A percentile compares a stretch with the other conserved stretches of the same genome.
These are phyloP conservation scores for Penicillium expansum DNA, from an alignment of 2,329 filamentous ascomycete species.

Conservation along the genomic window DNA sequence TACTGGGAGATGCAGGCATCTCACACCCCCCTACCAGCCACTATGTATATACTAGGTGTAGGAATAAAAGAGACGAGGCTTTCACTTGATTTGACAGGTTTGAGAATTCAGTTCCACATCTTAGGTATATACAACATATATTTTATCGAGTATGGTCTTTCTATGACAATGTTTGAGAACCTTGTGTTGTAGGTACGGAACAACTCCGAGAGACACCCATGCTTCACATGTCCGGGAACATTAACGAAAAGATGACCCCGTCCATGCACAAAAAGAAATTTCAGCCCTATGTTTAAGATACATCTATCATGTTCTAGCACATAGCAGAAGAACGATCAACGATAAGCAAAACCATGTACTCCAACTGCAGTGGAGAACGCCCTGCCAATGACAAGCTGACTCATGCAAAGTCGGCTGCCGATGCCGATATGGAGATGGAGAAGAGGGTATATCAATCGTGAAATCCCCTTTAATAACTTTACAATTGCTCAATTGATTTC, in stretches of 20 bases:
- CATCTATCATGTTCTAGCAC: background rate
- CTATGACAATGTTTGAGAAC: background rate
- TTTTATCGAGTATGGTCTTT: background rate
- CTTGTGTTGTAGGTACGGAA: background rate
- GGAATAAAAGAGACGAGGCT: background rate
- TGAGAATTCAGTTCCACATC: background rate
- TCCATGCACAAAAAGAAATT: background rate
- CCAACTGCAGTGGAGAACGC: conserved; percentile 13
- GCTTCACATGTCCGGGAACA: background rate
- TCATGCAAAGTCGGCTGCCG: conserved; percentile 10
- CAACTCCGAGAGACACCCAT: background rate
- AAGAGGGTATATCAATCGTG: conserved; percentile 1
- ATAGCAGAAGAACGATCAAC: background rate
- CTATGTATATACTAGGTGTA: conserved; percentile 16
- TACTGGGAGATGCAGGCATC: conserved; percentile 20
- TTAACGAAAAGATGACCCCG: background rate
- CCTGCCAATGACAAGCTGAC: conserved; percentile 22
- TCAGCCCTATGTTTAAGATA: background rate
- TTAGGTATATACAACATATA: too few relatives aligned
- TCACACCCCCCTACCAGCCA: conserved; percentile 9
- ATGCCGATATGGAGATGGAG: background rate
- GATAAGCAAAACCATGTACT: background rate
- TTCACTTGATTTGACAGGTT: background rate
- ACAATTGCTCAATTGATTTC: background rate
- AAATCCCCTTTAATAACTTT: background rate